Evolutionary conservation across 192 early-diverging fungal genomes (phyloP), one percentile per base, ranked within the genome.

Genomic region (Linnemannia hyalina): DNA sequence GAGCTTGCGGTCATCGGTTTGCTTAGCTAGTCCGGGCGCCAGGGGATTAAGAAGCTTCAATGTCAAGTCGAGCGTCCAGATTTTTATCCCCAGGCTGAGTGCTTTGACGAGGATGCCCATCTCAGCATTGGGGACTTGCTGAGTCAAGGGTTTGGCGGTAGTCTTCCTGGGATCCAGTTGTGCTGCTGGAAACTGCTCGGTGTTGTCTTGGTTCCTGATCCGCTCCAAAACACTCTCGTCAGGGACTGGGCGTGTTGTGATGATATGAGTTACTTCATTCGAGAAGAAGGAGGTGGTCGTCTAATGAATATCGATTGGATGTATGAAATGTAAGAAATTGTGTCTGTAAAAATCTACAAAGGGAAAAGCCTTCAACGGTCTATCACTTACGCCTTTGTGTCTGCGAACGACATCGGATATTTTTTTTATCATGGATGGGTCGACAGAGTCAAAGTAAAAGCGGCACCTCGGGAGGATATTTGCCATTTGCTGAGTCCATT

Each of bases 371-470:
- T 13, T 23, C 7, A 26, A 73, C 35, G 13, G 1, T 9, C 1
- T 40, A 32, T 38, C 9, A 68, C 71, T 83, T 83, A 83, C 82
- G 52, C 76, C 55, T 42, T 52, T 29, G 4, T 78, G 73, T 2
- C 63, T 46, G 7, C 20, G 26, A 36, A 85, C 77, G 47, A 42
- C 70, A 11, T 85, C 76, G 10, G 77, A 18, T 13, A 85, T 40
- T 38, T 76, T 75, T 22, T 38, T 29, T 10, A 42, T 38, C 32
- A 44, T 75, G 36, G 20, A 6, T 5, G 65, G 52, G 5, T 85
- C 82, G 32, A 85, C 68, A 23, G 42, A 63, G 65, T 85, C 77
- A 72, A 80, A 85, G 69, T 74, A 85, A 35, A 85, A 85, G 15
- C 68, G 74, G 70, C 20, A 85, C 7, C 35, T 75, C 9, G 82